Conservation (phyloP, 129 eudicot genomes). For the carrot (Daucus carota) region DNA sequence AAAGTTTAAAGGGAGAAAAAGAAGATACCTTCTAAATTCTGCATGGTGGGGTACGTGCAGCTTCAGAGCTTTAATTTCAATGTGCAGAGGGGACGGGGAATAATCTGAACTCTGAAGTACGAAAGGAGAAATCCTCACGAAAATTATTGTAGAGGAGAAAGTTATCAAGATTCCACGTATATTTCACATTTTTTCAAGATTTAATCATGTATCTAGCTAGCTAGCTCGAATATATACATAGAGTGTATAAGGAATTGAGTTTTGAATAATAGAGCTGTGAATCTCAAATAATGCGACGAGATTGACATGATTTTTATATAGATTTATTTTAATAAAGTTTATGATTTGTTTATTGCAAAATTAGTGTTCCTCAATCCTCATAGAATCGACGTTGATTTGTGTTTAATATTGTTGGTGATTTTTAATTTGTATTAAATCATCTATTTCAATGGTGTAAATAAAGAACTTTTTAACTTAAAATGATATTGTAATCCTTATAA, state of each 20-base stretch:
- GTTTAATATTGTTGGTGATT: no score
- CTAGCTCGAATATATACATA: neutral
- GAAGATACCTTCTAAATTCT: constrained; percentile 31
- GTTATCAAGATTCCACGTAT: constrained; percentile 36
- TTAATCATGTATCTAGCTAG: constrained; percentile 5
- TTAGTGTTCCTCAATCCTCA: no score
- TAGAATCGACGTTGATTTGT: no score
- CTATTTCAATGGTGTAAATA: no score
- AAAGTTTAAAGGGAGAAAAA: constrained; percentile 29
- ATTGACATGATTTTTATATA: neutral
- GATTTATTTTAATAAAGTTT: no score
- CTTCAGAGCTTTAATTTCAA: constrained; percentile 3
- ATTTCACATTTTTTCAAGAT: constrained; percentile 12
- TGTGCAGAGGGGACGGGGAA: constrained; percentile 25
- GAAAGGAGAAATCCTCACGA: constrained; percentile 25
- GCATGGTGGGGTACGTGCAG: constrained; percentile 28
- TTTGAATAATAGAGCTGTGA: neutral
- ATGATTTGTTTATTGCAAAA: no score
- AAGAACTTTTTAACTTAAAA: no score
- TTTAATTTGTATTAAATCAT: no score
- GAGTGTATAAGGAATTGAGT: neutral
- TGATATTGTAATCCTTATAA: no score
- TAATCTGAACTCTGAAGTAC: constrained; percentile 27
- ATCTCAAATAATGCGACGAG: neutral
- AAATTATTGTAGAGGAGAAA: constrained; percentile 41